Percentiles rank a stretch among this genome's conserved stretches.
Evolutionary conservation across 2,329 filamentous ascomycete species (phyloP).

Genomic region (Colletotrichum sp.): DNA sequence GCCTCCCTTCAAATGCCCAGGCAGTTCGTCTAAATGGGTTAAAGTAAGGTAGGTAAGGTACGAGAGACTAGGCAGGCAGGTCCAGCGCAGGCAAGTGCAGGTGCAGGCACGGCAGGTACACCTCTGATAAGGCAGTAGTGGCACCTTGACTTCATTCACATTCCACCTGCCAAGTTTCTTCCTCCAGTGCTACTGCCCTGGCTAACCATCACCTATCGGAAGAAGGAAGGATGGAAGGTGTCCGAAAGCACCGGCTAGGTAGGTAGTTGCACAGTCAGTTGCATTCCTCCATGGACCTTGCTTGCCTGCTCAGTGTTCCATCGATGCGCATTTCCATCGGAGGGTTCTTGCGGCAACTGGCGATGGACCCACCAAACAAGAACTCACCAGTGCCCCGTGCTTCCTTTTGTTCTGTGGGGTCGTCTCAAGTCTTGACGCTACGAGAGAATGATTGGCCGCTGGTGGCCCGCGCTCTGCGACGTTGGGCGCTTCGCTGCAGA

Average conservation of each 20-base stretch:
- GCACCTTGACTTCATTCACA: not conserved
- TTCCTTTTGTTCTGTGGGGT: not conserved
- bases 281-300: not conserved
- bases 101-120: not conserved
- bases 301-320: not conserved
- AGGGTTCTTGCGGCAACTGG: slow-evolving; percentile 1
- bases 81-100: not conserved
- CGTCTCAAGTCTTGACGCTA: slow-evolving; percentile 18
- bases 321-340: not conserved
- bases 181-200: not conserved
- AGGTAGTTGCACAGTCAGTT: not conserved
- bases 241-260: not conserved
- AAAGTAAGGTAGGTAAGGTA: not conserved
- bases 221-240: not conserved
- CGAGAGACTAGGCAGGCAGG: not conserved
- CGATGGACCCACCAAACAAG: slow-evolving; percentile 15
- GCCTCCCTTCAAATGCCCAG: no score
- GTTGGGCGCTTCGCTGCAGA: slow-evolving; percentile 16
- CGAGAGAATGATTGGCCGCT: slow-evolving; percentile 8
- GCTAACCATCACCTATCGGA: not conserved
- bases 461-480: slow-evolving; percentile 7
- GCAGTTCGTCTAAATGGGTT: not conserved
- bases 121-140: not conserved
- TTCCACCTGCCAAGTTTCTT: not conserved
- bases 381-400: slow-evolving; percentile 14